These are phyloP conservation scores for Citrus unshiu DNA, from an alignment of 345 rosid species.

Conservation along the genomic window DNA sequence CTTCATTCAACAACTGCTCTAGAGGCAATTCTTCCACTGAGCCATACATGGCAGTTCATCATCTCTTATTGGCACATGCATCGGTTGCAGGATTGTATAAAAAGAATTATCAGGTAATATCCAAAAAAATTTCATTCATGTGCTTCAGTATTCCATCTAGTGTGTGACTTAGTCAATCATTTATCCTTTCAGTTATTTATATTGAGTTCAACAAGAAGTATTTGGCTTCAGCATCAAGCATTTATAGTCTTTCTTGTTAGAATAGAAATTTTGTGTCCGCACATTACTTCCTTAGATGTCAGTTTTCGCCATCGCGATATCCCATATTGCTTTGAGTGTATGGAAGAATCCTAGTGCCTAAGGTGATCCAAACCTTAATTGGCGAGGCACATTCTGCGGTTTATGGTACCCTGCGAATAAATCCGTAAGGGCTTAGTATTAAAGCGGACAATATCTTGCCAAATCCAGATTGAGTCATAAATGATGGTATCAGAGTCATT, in stretches of 20 bases:
- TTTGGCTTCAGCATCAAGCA: background rate
- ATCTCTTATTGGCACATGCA: constrained; percentile 70
- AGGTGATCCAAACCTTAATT: no score
- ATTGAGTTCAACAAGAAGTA: background rate
- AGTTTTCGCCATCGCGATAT: background rate
- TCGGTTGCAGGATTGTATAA: constrained; percentile 53
- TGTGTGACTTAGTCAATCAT: background rate
- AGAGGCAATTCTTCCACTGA: constrained; percentile 65
- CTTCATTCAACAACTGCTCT: constrained; percentile 25
- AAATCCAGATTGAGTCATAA: no score
- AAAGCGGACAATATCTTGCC: no score
- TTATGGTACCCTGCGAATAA: no score
- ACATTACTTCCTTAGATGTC: background rate
- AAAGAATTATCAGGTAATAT: constrained; percentile 54
- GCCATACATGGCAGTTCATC: constrained; percentile 64
- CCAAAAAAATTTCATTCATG: background rate
- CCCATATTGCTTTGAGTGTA: no score
- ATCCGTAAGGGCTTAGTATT: no score
- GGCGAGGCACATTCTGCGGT: no score
- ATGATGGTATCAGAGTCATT: no score
- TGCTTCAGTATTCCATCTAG: background rate
- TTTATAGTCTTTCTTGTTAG: background rate
- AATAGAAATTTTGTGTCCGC: background rate
- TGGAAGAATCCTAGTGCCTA: no score
- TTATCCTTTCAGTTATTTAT: background rate